These are phyloP conservation scores for Plantago major DNA, from an alignment of 257 asterid genomes.

Conservation along the genomic window DNA sequence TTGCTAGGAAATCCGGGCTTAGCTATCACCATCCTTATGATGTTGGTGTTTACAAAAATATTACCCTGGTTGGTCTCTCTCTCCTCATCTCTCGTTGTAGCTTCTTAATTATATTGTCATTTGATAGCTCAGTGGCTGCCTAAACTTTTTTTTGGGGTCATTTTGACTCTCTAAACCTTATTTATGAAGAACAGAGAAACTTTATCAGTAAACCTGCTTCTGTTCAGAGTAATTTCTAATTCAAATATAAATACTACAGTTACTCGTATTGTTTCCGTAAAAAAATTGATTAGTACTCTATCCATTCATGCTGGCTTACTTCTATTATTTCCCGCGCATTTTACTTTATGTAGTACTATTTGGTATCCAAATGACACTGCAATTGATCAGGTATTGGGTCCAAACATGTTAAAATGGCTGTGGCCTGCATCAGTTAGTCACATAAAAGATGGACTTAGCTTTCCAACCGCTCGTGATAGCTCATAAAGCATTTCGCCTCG, in stretches of 20 bases:
- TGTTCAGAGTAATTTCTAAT: no score
- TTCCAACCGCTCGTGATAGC: conserved; percentile 56
- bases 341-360: not conserved
- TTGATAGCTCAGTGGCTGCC: not conserved
- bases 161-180: no score
- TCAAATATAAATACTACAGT: no score
- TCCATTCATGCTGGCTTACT: no score
- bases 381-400: conserved; percentile 67
- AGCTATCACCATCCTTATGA: conserved; percentile 75
- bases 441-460: conserved; percentile 75
- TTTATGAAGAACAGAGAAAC: no score
- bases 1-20: conserved; percentile 87
- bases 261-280: no score
- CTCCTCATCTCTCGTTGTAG: conserved; percentile 21
- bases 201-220: no score
- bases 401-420: conserved; percentile 72
- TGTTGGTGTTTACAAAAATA: conserved; percentile 62
- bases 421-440: conserved; percentile 76
- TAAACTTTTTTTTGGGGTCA: no score
- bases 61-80: conserved; percentile 51
- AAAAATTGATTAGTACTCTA: no score
- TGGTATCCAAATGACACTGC: not conserved
- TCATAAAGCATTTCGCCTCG: conserved; percentile 16
- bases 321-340: not conserved
- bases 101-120: conserved; percentile 6